Base-by-base conservation (phyloP, 2,329 filamentous ascomycete species). In the Clonostachys rosea region DNA sequence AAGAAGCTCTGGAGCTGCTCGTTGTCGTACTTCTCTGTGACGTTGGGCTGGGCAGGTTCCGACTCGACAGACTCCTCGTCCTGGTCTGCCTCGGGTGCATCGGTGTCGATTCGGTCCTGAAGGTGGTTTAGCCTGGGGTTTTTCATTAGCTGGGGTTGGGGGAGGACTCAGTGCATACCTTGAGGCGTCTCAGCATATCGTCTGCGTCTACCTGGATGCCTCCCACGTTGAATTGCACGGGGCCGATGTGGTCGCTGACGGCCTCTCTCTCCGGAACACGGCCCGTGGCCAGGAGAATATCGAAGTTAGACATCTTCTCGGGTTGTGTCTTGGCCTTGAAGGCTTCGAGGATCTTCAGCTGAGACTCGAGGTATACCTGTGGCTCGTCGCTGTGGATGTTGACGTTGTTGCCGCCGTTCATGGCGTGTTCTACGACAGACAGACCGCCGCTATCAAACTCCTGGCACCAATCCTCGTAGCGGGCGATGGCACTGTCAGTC, bases 151-250 rank as follows among this genome's bases (percentile, higher is more conserved):
- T 44, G 44, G 35, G 17, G 37, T 39, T 3, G 36, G 7, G 8
- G 20, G 20, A 6, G 20, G 18, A 18, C 5, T 18, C 20, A 17
- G 36, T 16, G 24, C 69, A 59, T 69, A 92, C 89, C 81, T 91
- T 91, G 50, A 95, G 74, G 57, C 87, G 82, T 65, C 91, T 87
- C 49, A 96, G 70, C 87, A 95, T 94, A 59, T 96, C 91, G 60
- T 96, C 91, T 9, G 91, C 91, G 67, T 96, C 91, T 33, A 96
- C 89, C 62, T 96, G 91, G 52, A 99, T 96, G 46, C 94, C 94
- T 40, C 94, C 94, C 79, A 99, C 94, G 64, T 99, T 99, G 71
- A 97, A 96, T 61, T 96, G 91, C 53, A 96, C 91, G 1, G 91
- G 91, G 0, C 91, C 91, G 59, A 96, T 95, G 58, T 95, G 91